These are phyloP conservation scores for Stachybotrys chlorohalonatus DNA, from an alignment of 2,329 filamentous ascomycete genomes.

Conservation along the genomic window DNA sequence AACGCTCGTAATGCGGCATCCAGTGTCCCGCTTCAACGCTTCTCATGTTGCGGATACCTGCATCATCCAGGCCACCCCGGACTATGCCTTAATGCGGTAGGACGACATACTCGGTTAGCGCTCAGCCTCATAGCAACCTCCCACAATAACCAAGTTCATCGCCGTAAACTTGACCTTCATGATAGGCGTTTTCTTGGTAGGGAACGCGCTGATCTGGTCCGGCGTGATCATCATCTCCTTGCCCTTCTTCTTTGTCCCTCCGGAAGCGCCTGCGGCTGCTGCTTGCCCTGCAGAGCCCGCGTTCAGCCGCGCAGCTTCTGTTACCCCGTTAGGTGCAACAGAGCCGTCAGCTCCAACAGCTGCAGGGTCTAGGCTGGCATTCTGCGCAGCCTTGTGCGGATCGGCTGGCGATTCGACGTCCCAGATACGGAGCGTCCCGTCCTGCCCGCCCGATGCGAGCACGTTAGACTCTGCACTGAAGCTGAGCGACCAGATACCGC, in stretches of 20 bases:
- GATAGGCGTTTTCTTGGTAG: conserved; percentile 92
- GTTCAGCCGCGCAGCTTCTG: conserved; percentile 17
- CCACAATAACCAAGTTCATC: conserved; percentile 89
- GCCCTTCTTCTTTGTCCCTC: conserved; percentile 59
- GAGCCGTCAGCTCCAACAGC: conserved; percentile 31
- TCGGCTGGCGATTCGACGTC: conserved; percentile 70
- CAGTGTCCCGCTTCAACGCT: too few relatives aligned
- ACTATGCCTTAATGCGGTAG: too few relatives aligned
- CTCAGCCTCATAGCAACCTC: conserved; percentile 58
- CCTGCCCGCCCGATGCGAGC: conserved; percentile 81
- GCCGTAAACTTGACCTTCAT: conserved; percentile 89
- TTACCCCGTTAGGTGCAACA: conserved; percentile 11
- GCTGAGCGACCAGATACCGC: conserved; percentile 85
- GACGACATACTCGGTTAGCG: conserved; percentile 16
- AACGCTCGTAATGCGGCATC: not conserved
- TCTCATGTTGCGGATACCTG: too few relatives aligned
- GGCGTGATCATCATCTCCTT: conserved; percentile 87
- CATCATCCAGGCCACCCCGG: too few relatives aligned
- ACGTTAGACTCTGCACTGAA: conserved; percentile 91
- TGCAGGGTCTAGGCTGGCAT: conserved; percentile 33
- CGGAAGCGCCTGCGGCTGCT: conserved; percentile 14
- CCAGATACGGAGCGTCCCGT: conserved; percentile 91
- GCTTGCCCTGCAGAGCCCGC: conserved; percentile 16
- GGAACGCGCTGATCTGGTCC: conserved; percentile 90
- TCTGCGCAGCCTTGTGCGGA: conserved; percentile 45